These are phyloP conservation scores for Irpex sp. DNA, from an alignment of 1,284 basidiomycete species.

Conservation along the genomic window DNA sequence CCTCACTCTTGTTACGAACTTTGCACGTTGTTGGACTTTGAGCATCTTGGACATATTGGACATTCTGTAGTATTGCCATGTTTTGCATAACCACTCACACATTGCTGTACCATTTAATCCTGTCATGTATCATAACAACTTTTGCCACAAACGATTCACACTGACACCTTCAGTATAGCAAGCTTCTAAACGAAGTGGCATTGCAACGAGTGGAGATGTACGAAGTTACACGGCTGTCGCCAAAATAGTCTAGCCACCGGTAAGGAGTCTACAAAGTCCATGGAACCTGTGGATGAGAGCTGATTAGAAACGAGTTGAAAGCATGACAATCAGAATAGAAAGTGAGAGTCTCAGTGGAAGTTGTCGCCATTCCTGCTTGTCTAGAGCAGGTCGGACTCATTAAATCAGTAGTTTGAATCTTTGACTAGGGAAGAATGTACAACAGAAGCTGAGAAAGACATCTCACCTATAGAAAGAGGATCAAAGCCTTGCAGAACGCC, in stretches of 20 bases:
- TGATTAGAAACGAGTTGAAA: not conserved
- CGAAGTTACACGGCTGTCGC: too few species aligned
- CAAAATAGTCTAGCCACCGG: too few species aligned
- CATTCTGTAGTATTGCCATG: not conserved
- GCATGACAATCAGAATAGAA: not conserved
- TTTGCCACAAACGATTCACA: not conserved
- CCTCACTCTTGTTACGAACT: not conserved
- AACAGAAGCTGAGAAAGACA: not conserved
- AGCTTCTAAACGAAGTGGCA: too few species aligned
- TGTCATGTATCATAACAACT: not conserved
- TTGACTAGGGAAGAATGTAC: not conserved
- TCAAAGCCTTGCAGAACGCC: not conserved
- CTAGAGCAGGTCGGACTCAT: constrained; percentile 9
- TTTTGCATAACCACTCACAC: not conserved
- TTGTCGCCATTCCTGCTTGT: constrained; percentile 8
- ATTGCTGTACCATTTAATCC: not conserved
- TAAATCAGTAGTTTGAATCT: constrained; percentile 9
- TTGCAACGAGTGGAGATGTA: too few species aligned
- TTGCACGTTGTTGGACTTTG: not conserved
- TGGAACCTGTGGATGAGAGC: not conserved
- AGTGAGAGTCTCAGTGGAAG: constrained; percentile 6
- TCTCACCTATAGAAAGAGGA: not conserved
- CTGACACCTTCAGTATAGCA: too few species aligned
- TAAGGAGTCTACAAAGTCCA: too few species aligned
- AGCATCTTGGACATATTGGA: not conserved